Conservation (phyloP, 495 filamentous ascomycete genomes). For the Entonaema liquescens region DNA sequence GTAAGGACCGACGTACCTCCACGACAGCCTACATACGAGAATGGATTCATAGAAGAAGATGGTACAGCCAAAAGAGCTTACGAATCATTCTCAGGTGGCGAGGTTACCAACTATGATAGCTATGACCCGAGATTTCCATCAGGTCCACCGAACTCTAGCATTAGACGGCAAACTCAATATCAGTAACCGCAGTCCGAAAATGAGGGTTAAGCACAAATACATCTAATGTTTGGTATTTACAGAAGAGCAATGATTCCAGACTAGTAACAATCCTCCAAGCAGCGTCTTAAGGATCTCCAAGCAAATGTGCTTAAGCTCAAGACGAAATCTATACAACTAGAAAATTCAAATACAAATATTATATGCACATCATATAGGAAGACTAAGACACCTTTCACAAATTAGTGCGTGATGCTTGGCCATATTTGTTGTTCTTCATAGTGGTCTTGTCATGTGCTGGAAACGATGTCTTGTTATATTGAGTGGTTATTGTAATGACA, state of each 20-base stretch:
- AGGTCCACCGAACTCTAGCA: conserved; percentile 5
- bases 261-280: background rate
- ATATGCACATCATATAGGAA: background rate
- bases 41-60: background rate
- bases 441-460: background rate
- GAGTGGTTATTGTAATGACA: no score
- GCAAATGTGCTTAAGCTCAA: background rate
- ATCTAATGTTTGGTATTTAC: background rate
- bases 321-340: background rate
- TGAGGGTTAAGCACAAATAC: background rate
- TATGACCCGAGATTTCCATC: conserved; percentile 31
- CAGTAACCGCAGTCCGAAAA: background rate
- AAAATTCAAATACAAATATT: background rate
- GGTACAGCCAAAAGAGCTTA: background rate
- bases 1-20: conserved; percentile 3
- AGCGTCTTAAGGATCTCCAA: background rate
- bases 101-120: conserved; percentile 12
- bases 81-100: background rate
- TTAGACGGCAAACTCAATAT: conserved; percentile 13
- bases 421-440: background rate
- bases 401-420: background rate
- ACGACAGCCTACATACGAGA: conserved; percentile 4
- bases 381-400: background rate
- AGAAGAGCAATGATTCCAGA: background rate
- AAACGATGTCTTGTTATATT: no score